Conservation (phyloP, 768 basidiomycete genomes). For the Tephrocybe sp. region DNA sequence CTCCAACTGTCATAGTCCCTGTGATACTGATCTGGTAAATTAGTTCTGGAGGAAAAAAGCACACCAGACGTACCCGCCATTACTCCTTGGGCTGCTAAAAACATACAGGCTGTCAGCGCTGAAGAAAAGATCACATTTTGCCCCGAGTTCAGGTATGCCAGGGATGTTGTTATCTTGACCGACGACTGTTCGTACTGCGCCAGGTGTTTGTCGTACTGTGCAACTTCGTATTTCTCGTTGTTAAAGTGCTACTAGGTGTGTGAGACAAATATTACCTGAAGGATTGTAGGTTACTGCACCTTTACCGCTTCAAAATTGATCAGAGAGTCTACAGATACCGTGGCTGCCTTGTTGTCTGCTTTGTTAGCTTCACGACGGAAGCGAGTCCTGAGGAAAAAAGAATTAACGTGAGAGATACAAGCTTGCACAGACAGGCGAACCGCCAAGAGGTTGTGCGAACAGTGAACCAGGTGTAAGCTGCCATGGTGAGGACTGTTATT, state of each 20-base stretch:
- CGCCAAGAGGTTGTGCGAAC: conserved; percentile 95
- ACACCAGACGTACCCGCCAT: conserved; percentile 68
- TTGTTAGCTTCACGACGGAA: conserved; percentile 95
- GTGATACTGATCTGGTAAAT: neutral
- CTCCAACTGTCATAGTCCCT: conserved; percentile 98
- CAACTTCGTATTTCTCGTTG: conserved; percentile 89
- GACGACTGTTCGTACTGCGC: conserved; percentile 86
- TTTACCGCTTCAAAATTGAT: conserved; percentile 99
- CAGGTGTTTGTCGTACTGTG: conserved; percentile 89
- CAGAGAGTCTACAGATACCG: conserved; percentile 88
- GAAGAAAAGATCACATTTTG: conserved; percentile 96
- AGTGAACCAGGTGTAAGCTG: conserved; percentile 95
- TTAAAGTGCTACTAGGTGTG: conserved; percentile 82
- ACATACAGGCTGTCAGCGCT: conserved; percentile 93
- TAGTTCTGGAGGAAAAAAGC: neutral
- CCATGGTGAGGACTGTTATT: conserved; percentile 81
- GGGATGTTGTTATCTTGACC: conserved; percentile 90
- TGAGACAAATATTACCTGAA: neutral
- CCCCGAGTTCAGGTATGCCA: conserved; percentile 92
- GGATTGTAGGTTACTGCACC: conserved; percentile 39
- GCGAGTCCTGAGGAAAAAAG: conserved; percentile 58
- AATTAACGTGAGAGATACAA: conserved; percentile 1
- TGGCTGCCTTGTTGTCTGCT: conserved; percentile 95
- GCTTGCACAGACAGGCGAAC: conserved; percentile 37
- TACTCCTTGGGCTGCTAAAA: conserved; percentile 92